A percentile compares a stretch with the other conserved stretches of the same genome.
Evolutionary conservation across 2,329 filamentous ascomycete genomes (phyloP).

Genomic region (Berkeleyomyces rouxiae): DNA sequence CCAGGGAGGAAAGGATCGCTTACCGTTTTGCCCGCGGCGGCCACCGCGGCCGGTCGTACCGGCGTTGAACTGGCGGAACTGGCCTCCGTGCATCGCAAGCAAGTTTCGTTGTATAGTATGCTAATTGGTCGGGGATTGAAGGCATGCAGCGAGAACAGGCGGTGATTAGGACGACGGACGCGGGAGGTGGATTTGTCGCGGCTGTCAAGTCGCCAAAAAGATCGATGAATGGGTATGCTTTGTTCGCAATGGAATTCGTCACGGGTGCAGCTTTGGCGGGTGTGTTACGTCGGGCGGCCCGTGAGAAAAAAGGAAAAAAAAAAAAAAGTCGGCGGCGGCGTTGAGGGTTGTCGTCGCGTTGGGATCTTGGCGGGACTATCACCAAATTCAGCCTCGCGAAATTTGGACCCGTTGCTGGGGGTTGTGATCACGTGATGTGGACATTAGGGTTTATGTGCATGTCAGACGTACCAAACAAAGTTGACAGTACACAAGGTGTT

Average conservation of each 20-base stretch:
- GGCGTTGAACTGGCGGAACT: conserved; percentile 13
- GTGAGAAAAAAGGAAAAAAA: background rate
- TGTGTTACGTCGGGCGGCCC: too few relatives aligned
- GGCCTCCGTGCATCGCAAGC: conserved; percentile 10
- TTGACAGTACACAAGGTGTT: too few relatives aligned
- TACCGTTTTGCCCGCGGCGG: conserved; percentile 11
- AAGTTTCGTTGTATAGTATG: background rate
- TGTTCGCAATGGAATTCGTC: too few relatives aligned
- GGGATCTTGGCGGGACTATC: background rate
- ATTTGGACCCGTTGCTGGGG: background rate
- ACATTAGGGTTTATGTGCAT: background rate
- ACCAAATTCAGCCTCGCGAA: conserved; percentile 5
- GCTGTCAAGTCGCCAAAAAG: too few relatives aligned
- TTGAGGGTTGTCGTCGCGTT: background rate
- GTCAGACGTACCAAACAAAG: background rate
- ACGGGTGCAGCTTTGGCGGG: too few relatives aligned
- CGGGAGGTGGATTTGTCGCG: background rate
- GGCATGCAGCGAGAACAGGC: background rate
- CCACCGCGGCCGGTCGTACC: conserved; percentile 2
- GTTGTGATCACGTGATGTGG: background rate
- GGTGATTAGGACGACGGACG: background rate
- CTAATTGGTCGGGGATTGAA: background rate
- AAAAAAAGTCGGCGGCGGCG: background rate
- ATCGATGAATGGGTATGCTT: too few relatives aligned
- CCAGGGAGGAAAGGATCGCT: background rate